A percentile compares a stretch with the other conserved stretches of the same genome.
phyloP scores from a whole-genome alignment of 2,329 filamentous ascomycete species.

The Penicillium janthinellum region DNA sequence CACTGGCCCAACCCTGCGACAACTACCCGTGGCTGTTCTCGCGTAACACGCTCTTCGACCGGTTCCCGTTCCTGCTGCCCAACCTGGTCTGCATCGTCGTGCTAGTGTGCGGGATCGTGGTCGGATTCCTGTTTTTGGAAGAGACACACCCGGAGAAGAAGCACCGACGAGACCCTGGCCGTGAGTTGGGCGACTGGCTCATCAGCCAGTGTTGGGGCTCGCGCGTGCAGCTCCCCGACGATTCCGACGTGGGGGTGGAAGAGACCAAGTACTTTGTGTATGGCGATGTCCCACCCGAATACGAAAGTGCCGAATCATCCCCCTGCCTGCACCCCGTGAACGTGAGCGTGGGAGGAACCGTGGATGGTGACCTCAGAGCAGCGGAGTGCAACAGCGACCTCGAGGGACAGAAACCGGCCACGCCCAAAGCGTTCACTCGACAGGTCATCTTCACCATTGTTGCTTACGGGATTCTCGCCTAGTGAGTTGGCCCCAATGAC shows the following conservation, averaged over 20 bases:
- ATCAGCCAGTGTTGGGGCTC: conserved; percentile 39
- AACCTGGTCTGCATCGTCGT: conserved; percentile 88
- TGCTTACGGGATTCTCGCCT: conserved; percentile 88
- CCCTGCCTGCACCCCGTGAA: conserved; percentile 48
- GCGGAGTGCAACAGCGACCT: conserved; percentile 45
- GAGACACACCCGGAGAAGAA: conserved; percentile 90
- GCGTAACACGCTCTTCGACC: conserved; percentile 75
- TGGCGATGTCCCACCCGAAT: conserved; percentile 64
- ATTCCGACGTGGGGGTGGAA: conserved; percentile 51
- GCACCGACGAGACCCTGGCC: conserved; percentile 70
- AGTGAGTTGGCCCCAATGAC: conserved; percentile 63
- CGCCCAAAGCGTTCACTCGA: conserved; percentile 71
- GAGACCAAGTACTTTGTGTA: conserved; percentile 57
- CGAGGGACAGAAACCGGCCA: conserved; percentile 45
- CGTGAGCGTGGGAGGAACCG: background rate
- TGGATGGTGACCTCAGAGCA: conserved; percentile 29
- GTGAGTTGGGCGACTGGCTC: conserved; percentile 75
- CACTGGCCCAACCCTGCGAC: conserved; percentile 81
- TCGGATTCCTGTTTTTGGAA: conserved; percentile 85
- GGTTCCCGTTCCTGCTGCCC: conserved; percentile 85
- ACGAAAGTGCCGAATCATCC: conserved; percentile 61
- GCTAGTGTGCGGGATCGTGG: conserved; percentile 71
- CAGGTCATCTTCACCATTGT: conserved; percentile 86
- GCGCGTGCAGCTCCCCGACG: conserved; percentile 31
- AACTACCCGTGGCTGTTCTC: conserved; percentile 76